phyloP scores from a whole-genome alignment of 106 monocot species.

The Dioscorea dumetorum region DNA sequence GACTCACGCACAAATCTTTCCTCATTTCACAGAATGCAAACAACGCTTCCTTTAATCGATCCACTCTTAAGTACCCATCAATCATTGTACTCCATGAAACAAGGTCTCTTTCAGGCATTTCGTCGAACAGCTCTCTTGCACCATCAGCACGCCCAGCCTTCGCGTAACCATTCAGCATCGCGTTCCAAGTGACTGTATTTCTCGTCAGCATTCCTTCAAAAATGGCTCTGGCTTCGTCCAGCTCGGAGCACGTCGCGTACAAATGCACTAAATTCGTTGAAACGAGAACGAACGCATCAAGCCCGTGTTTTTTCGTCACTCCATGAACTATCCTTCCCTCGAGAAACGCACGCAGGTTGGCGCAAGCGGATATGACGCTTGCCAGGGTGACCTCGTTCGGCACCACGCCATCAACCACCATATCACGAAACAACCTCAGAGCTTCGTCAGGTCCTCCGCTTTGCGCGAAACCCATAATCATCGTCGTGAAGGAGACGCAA shows the following conservation, averaged over 20 bases:
- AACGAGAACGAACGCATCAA: slow-evolving; percentile 44
- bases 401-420: slow-evolving; percentile 25
- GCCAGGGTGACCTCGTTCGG: slow-evolving; percentile 62
- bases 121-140: slow-evolving; percentile 35
- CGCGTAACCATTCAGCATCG: slow-evolving; percentile 62
- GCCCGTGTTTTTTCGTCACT: slow-evolving; percentile 19
- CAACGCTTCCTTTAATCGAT: slow-evolving; percentile 36
- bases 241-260: slow-evolving; percentile 19
- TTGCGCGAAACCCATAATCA: slow-evolving; percentile 21
- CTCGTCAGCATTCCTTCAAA: slow-evolving; percentile 36
- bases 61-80: slow-evolving; percentile 40
- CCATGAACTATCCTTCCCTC: slow-evolving; percentile 31
- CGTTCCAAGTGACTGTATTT: slow-evolving; percentile 72
- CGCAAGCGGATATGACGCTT: slow-evolving; percentile 34
- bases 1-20: slow-evolving; percentile 7
- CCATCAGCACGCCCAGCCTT: slow-evolving; percentile 38
- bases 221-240: slow-evolving; percentile 25
- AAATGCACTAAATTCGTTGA: slow-evolving; percentile 66
- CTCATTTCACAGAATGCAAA: slow-evolving; percentile 34
- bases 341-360: slow-evolving; percentile 1
- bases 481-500: slow-evolving; percentile 15
- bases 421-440: slow-evolving; percentile 27
- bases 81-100: slow-evolving; percentile 76
- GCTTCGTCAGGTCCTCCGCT: slow-evolving; percentile 12
- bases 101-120: slow-evolving; percentile 46